Percentiles rank a stretch among this genome's conserved stretches.
phyloP scores from a whole-genome alignment of 495 filamentous ascomycete species.

The Wilcoxina mikolae region DNA sequence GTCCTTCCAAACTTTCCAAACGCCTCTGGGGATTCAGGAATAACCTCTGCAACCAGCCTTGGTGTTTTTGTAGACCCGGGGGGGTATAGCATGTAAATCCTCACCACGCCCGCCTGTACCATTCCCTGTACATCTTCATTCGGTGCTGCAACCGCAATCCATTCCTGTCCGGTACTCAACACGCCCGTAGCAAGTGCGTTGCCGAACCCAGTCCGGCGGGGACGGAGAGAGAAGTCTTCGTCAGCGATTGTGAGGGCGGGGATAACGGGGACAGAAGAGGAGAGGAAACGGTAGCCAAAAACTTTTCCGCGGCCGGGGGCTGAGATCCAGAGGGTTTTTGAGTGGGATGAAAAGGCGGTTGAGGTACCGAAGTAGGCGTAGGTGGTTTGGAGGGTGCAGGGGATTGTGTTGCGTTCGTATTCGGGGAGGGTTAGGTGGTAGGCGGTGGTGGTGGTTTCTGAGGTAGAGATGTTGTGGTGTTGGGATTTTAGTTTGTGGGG shows the following conservation, averaged over 20 bases:
- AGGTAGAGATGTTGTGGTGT: background rate
- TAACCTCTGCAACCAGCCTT: slow-evolving; percentile 4
- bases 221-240: slow-evolving; percentile 5
- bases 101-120: slow-evolving; percentile 14
- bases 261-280: background rate
- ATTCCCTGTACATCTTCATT: slow-evolving; percentile 16
- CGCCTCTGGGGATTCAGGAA: background rate
- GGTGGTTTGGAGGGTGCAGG: background rate
- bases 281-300: slow-evolving; percentile 10
- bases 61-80: background rate
- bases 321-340: slow-evolving; percentile 13
- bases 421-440: background rate
- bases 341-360: background rate
- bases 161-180: slow-evolving; percentile 3
- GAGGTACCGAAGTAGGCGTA: slow-evolving; percentile 19
- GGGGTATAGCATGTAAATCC: slow-evolving; percentile 11
- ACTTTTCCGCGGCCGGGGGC: slow-evolving; percentile 16
- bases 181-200: slow-evolving; percentile 2
- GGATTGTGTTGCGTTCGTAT: background rate
- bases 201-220: slow-evolving; percentile 10
- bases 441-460: background rate
- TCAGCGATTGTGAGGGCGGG: background rate
- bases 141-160: slow-evolving; percentile 11
- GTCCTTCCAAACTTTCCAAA: slow-evolving; percentile 17
- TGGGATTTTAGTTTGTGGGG: background rate